phyloP scores from a whole-genome alignment of 1,284 basidiomycete species.

The Schizophyllum commune region DNA sequence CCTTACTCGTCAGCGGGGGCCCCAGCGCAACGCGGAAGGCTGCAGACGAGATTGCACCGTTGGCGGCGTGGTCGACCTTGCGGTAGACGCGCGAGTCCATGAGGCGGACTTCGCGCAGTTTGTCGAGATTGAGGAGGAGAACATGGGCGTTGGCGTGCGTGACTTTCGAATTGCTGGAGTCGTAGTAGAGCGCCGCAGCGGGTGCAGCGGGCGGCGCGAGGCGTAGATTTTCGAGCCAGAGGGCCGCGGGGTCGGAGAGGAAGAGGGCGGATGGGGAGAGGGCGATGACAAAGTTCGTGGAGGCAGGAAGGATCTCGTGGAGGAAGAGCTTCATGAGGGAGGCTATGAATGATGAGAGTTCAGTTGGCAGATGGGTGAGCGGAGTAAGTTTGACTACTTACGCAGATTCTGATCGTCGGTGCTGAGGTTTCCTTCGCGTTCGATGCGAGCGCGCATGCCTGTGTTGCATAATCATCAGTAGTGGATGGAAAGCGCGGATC shows the following conservation, averaged over 20 bases:
- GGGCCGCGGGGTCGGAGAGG: conserved; percentile 35
- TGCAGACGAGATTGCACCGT: conserved; percentile 27
- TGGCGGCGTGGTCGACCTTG: conserved; percentile 13
- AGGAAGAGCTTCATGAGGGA: conserved; percentile 40
- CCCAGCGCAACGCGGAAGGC: conserved; percentile 39
- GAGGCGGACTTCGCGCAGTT: conserved; percentile 32
- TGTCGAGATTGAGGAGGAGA: conserved; percentile 43
- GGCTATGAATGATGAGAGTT: conserved; percentile 17
- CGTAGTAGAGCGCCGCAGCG: conserved; percentile 36
- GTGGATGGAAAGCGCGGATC: too few species aligned
- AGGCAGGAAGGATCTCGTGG: too few species aligned
- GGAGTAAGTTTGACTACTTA: too few species aligned
- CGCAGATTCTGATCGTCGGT: conserved; percentile 40
- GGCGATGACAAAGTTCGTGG: conserved; percentile 36
- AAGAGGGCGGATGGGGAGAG: conserved; percentile 43
- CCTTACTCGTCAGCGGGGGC: conserved; percentile 23
- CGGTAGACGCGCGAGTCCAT: conserved; percentile 39
- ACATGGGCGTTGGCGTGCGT: conserved; percentile 41
- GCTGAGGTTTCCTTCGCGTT: conserved; percentile 35
- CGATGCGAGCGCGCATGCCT: conserved; percentile 32
- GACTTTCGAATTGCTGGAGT: conserved; percentile 27
- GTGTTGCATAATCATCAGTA: too few species aligned
- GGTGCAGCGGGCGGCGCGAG: conserved; percentile 28
- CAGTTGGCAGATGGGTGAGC: neutral
- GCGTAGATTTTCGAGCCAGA: conserved; percentile 33